These are phyloP conservation scores for Metschnikowia reukaufii DNA, from an alignment of 805 yeast species.

Conservation along the genomic window DNA sequence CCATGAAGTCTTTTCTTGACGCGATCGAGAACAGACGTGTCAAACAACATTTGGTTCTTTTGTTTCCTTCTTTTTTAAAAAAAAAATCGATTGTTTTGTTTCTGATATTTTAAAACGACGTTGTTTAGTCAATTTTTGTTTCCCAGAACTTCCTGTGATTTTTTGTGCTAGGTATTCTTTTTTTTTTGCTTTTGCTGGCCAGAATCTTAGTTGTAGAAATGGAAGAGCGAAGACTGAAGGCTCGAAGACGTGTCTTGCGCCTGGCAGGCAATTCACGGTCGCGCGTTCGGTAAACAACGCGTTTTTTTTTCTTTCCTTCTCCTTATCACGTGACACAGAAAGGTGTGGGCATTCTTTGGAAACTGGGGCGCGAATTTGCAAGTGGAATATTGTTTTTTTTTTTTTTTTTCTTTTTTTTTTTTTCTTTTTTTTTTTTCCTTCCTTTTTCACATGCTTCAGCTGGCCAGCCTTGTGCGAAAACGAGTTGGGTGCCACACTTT, in stretches of 20 bases:
- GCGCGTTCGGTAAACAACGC: neutral
- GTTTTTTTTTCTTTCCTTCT: no score
- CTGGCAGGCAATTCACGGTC: neutral
- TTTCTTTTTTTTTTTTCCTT: no score
- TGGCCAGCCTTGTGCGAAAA: neutral
- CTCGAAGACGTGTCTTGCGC: neutral
- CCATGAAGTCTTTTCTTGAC: constrained; percentile 29
- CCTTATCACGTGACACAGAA: neutral
- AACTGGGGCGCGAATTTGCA: no score
- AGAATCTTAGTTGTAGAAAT: neutral
- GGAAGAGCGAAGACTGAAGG: neutral
- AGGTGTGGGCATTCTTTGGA: neutral
- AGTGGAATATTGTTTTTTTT: no score
- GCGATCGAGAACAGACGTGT: constrained; percentile 22
- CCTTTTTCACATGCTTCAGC: neutral
- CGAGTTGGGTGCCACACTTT: neutral
- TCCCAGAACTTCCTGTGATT: neutral
- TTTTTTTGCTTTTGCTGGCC: no score
- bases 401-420: no score
- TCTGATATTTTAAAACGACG: neutral
- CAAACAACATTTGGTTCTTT: constrained; percentile 1
- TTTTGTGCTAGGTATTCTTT: neutral
- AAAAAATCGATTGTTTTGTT: no score
- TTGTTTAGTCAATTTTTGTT: neutral
- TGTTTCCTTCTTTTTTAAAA: neutral